These are phyloP conservation scores for Penicillium bovifimosum DNA, from an alignment of 495 filamentous ascomycete genomes.

Conservation along the genomic window DNA sequence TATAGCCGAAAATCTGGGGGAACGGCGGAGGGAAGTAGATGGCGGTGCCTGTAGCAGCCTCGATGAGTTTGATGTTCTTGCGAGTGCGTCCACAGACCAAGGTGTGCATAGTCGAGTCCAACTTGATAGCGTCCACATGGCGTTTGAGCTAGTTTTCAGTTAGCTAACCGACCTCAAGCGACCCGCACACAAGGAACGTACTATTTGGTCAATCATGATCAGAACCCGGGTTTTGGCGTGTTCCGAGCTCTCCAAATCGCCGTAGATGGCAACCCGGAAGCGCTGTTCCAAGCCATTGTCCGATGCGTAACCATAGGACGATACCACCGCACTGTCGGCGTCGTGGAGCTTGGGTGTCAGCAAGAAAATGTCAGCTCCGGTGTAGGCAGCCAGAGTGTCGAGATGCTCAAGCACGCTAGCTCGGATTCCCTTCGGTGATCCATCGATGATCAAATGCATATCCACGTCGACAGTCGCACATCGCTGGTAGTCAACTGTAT, in stretches of 20 bases:
- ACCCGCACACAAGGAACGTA: conserved; percentile 42
- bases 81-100: conserved; percentile 84
- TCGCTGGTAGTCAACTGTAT: conserved; percentile 49
- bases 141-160: conserved; percentile 66
- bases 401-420: conserved; percentile 75
- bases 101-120: conserved; percentile 84
- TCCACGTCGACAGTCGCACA: conserved; percentile 91
- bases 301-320: conserved; percentile 61
- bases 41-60: conserved; percentile 86
- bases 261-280: conserved; percentile 87
- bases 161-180: conserved; percentile 16
- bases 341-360: conserved; percentile 68
- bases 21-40: conserved; percentile 98
- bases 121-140: conserved; percentile 70
- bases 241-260: conserved; percentile 90
- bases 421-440: conserved; percentile 56
- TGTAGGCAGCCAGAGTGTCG: conserved; percentile 74
- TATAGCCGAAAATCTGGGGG: conserved; percentile 81
- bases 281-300: conserved; percentile 68
- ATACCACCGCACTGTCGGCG: conserved; percentile 46
- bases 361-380: conserved; percentile 93
- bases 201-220: conserved; percentile 96
- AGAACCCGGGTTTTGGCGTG: conserved; percentile 94
- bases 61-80: conserved; percentile 95
- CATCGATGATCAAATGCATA: conserved; percentile 76